These are phyloP conservation scores for Kodamaea fungicola DNA, from an alignment of 1,139 yeast genomes.

Conservation along the genomic window DNA sequence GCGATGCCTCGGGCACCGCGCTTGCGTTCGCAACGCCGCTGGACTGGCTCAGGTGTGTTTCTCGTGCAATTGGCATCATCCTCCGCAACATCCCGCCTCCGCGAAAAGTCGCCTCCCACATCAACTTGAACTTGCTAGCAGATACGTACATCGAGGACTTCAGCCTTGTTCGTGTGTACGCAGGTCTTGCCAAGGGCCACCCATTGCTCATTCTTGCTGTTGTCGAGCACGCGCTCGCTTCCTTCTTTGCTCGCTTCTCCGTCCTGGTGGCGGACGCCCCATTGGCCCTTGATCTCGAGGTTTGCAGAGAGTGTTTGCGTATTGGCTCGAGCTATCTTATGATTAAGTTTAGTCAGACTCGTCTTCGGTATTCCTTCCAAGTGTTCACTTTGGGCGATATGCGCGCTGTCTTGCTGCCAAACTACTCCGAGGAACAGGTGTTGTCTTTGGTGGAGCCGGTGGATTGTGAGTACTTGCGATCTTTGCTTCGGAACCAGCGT, in stretches of 20 bases:
- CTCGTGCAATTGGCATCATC: slow-evolving; percentile 3
- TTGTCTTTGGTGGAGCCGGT: slow-evolving; percentile 5
- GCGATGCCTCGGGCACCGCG: slow-evolving; percentile 1
- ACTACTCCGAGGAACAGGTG: slow-evolving; percentile 3
- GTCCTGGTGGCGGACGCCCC: slow-evolving; percentile 5
- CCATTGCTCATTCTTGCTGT: slow-evolving; percentile 20
- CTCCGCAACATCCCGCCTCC: slow-evolving; percentile 2
- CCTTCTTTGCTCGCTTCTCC: slow-evolving; percentile 12
- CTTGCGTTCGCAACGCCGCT: slow-evolving; percentile 2
- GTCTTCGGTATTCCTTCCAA: slow-evolving; percentile 4
- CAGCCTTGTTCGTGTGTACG: slow-evolving; percentile 25
- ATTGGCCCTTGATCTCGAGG: slow-evolving; percentile 4
- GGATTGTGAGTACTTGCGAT: slow-evolving; percentile 1
- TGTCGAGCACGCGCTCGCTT: slow-evolving; percentile 18
- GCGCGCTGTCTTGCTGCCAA: slow-evolving; percentile 4
- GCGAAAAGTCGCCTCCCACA: slow-evolving; percentile 1
- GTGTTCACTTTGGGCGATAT: slow-evolving; percentile 5
- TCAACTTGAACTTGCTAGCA: slow-evolving; percentile 1
- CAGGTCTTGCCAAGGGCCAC: slow-evolving; percentile 24
- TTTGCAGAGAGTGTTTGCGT: slow-evolving; percentile 13
- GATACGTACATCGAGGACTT: slow-evolving; percentile 22
- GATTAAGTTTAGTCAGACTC: slow-evolving; percentile 1
- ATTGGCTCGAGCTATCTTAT: slow-evolving; percentile 7
- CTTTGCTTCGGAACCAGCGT: slow-evolving; percentile 2
- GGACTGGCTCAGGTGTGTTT: slow-evolving; percentile 4